Conservation (phyloP, 1,284 basidiomycete genomes). For the Malassezia equina region DNA sequence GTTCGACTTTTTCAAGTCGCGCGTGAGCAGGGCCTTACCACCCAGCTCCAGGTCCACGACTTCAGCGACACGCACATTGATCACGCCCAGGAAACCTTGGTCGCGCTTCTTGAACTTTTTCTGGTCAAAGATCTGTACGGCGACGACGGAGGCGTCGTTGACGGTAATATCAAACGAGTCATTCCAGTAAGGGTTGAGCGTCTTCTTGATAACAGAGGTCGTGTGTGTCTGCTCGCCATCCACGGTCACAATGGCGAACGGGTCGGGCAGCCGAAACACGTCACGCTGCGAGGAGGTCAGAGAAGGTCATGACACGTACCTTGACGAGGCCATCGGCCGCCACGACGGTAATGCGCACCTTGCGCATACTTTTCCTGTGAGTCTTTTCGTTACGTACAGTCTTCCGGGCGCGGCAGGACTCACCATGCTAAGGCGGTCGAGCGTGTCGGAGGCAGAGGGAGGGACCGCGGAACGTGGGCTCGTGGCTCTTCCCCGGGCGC, state of each 20-base stretch:
- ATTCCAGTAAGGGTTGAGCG: slow-evolving; percentile 48
- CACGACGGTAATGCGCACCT: slow-evolving; percentile 45
- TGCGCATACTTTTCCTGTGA: slow-evolving; percentile 24
- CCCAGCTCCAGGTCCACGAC: slow-evolving; percentile 79
- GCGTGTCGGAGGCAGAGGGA: neutral
- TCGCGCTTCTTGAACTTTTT: slow-evolving; percentile 91
- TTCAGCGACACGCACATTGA: slow-evolving; percentile 79
- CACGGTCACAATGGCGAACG: slow-evolving; percentile 86
- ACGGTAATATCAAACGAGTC: slow-evolving; percentile 54
- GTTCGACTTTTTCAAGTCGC: slow-evolving; percentile 47
- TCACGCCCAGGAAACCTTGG: slow-evolving; percentile 86
- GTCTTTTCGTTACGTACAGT: slow-evolving; percentile 20
- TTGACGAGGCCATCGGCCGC: slow-evolving; percentile 45
- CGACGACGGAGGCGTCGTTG: slow-evolving; percentile 78
- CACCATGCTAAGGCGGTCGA: slow-evolving; percentile 25
- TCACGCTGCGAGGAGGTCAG: slow-evolving; percentile 23
- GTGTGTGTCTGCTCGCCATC: slow-evolving; percentile 89
- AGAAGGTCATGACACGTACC: slow-evolving; percentile 7
- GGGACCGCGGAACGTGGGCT: neutral
- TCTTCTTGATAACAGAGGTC: slow-evolving; percentile 54
- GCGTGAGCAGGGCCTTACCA: slow-evolving; percentile 61
- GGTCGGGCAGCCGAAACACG: slow-evolving; percentile 67
- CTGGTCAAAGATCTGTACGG: slow-evolving; percentile 92
- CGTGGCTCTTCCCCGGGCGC: neutral
- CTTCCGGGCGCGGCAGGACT: slow-evolving; percentile 32